Percentiles rank a stretch among this genome's conserved stretches.
Conservation (phyloP, 345 rosid genomes). For the Brassica juncea region DNA sequence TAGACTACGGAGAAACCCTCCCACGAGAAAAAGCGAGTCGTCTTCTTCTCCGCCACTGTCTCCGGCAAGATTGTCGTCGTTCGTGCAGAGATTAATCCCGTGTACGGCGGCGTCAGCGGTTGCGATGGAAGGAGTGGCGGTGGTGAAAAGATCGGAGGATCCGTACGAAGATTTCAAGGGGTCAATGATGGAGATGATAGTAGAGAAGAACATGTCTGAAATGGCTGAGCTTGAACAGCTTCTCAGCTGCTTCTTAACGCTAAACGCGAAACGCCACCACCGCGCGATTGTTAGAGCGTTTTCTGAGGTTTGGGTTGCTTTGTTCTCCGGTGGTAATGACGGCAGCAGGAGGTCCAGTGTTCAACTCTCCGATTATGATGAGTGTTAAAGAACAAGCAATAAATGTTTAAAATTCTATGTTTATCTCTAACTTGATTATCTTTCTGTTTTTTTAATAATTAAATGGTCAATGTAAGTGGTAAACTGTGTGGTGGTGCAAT, state of each 20-base stretch:
- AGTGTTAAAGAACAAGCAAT: background rate
- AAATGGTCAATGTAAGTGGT: slow-evolving; percentile 23
- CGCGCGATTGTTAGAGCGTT: slow-evolving; percentile 56
- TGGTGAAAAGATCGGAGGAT: slow-evolving; percentile 73
- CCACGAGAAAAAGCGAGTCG: slow-evolving; percentile 20
- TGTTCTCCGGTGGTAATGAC: slow-evolving; percentile 39
- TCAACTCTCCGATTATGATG: slow-evolving; percentile 35
- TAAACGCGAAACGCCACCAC: slow-evolving; percentile 63
- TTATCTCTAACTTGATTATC: background rate
- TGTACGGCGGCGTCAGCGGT: slow-evolving; percentile 45
- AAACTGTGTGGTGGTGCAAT: slow-evolving; percentile 30
- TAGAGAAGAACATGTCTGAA: slow-evolving; percentile 63
- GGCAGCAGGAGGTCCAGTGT: slow-evolving; percentile 24
- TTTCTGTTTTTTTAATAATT: background rate
- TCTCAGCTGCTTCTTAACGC: slow-evolving; percentile 59
- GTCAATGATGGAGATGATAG: slow-evolving; percentile 80
- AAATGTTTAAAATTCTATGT: background rate
- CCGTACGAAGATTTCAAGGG: slow-evolving; percentile 66
- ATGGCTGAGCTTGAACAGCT: slow-evolving; percentile 67
- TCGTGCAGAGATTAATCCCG: slow-evolving; percentile 58
- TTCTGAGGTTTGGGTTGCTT: slow-evolving; percentile 55
- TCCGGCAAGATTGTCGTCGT: slow-evolving; percentile 62
- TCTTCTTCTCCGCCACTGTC: slow-evolving; percentile 60
- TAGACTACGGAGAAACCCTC: slow-evolving; percentile 25
- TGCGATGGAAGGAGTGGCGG: slow-evolving; percentile 74